Conservation (phyloP, 805 yeast species). For the Starmerella lactis-condensi region DNA sequence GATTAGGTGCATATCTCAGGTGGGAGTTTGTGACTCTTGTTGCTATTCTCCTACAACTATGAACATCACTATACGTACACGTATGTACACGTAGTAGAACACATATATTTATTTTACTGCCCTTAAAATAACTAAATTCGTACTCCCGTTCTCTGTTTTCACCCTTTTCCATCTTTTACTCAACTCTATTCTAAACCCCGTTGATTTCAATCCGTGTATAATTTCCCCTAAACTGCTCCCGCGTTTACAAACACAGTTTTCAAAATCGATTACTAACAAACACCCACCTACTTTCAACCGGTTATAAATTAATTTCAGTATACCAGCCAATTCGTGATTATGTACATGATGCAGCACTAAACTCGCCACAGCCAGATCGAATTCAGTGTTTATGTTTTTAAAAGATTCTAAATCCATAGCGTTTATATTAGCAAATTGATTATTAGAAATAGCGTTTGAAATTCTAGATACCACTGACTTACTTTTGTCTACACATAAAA, state of each 20-base stretch:
- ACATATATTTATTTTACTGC: no score
- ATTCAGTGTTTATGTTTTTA: no score
- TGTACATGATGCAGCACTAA: constrained; percentile 11
- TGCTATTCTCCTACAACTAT: no score
- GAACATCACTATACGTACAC: no score
- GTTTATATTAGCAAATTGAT: background rate
- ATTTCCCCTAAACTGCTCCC: constrained; percentile 5
- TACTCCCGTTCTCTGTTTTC: no score
- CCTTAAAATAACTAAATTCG: no score
- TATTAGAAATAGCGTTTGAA: constrained; percentile 3
- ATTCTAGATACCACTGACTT: constrained; percentile 7
- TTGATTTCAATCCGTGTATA: no score
- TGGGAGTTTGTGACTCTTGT: no score
- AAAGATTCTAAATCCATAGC: background rate
- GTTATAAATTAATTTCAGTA: background rate
- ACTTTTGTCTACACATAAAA: constrained; percentile 2
- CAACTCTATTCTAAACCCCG: no score
- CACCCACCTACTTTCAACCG: constrained; percentile 5
- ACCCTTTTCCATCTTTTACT: no score
- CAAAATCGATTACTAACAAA: constrained; percentile 7
- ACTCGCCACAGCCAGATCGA: constrained; percentile 9
- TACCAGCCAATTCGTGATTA: background rate
- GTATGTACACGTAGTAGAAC: no score
- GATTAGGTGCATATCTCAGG: no score
- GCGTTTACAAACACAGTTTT: background rate